Percentiles rank a stretch among this genome's conserved stretches.
These are phyloP conservation scores for Rubus idaeus DNA, from an alignment of 306 rosid genomes.

Conservation along the genomic window DNA sequence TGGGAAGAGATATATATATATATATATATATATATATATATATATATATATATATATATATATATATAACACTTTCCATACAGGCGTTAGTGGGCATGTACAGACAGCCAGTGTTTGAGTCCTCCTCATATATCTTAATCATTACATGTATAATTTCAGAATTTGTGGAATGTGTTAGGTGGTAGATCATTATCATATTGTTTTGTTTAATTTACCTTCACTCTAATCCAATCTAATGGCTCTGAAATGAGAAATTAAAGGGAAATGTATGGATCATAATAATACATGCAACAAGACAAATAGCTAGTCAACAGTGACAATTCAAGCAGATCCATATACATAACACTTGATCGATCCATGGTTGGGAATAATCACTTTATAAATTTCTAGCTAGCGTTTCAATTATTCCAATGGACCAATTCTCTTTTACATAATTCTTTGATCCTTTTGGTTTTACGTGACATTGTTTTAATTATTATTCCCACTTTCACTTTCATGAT, in stretches of 20 bases:
- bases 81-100: too few relatives aligned
- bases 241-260: background rate
- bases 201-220: background rate
- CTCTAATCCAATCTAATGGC: background rate
- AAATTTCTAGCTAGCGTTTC: too few relatives aligned
- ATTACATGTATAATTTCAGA: background rate
- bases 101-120: too few relatives aligned
- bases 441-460: background rate
- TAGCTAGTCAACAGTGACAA: background rate
- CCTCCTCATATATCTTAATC: too few relatives aligned
- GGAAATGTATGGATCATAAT: background rate
- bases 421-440: background rate
- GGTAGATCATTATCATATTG: background rate
- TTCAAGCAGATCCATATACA: background rate
- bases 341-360: too few relatives aligned
- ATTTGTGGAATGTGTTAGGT: background rate
- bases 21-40: too few relatives aligned
- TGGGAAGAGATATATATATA: too few relatives aligned
- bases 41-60: too few relatives aligned
- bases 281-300: background rate
- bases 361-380: background rate
- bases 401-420: too few relatives aligned
- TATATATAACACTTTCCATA: too few relatives aligned
- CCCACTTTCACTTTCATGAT: background rate
- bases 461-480: background rate